These are phyloP conservation scores for Eimeria nieschulzi DNA, from an alignment of 169 alveolate genomes.

Conservation along the genomic window DNA sequence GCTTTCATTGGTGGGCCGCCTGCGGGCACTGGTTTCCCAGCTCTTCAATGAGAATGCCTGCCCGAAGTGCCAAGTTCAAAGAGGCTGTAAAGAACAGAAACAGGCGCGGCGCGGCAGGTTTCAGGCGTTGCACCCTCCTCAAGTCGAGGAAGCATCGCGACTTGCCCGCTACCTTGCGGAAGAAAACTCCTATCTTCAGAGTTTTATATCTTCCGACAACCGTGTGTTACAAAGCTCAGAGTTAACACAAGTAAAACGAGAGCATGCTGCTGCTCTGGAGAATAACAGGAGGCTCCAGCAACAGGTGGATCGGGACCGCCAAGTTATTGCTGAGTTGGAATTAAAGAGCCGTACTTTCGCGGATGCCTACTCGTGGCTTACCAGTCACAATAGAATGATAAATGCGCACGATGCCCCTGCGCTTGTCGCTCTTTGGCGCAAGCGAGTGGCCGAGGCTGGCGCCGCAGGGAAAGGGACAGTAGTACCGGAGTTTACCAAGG, in stretches of 20 bases:
- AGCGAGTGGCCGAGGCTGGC: constrained; percentile 42
- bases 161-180: constrained; percentile 13
- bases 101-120: neutral
- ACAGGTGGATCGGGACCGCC: constrained; percentile 49
- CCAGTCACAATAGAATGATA: constrained; percentile 62
- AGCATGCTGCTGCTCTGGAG: constrained; percentile 49
- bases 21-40: constrained; percentile 56
- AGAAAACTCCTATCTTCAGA: constrained; percentile 45
- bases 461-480: neutral
- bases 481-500: constrained; percentile 32
- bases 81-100: neutral
- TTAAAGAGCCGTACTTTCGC: constrained; percentile 66
- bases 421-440: constrained; percentile 61
- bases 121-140: neutral
- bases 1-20: constrained; percentile 32
- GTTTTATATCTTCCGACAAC: constrained; percentile 10
- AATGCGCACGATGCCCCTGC: constrained; percentile 59
- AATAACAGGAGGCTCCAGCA: constrained; percentile 46
- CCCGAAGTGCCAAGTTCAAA: constrained; percentile 1
- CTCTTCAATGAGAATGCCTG: constrained; percentile 8
- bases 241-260: constrained; percentile 13
- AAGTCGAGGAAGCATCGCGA: constrained; percentile 15
- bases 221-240: constrained; percentile 54
- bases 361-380: constrained; percentile 67
- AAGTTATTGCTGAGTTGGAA: constrained; percentile 51